Base-by-base conservation (phyloP, 2,329 filamentous ascomycete genomes). In the Arthrobotrys sinensis region DNA sequence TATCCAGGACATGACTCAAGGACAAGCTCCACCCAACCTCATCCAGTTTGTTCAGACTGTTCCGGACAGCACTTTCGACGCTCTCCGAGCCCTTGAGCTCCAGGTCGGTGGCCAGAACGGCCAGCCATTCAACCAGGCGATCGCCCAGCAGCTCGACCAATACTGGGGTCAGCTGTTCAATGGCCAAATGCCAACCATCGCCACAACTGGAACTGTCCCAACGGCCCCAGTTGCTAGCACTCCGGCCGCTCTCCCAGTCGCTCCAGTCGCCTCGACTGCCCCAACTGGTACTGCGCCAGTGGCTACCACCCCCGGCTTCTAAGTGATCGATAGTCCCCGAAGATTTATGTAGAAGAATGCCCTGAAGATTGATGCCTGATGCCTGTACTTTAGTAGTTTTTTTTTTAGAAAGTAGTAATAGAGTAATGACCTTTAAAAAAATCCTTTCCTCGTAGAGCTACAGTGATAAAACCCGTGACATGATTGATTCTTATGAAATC, bases 1-100 rank as follows among this genome's bases (percentile, higher is more conserved):
- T 36, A 52, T 72, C n/a, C 57, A 36, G 19, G 55, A 62, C 40
- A 72, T 72, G 68, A 72, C 62, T 19, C 14, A 40, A 8, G 57
- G 63, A 11, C 14, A 32, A 11, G 68, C 68, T 6, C 68, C 68
- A 14, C 46, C 45, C 11, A 14, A 72, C 21, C 57, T 72, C 19
- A 62, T 64, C 16, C n/a, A 48, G 16, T 72, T 72, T 14, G 57
- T 72, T 21, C 28, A 52, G 21, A 43, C 21, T 34, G 68, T 72
- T 14, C 21, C 32, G 7, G 46, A 55, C 2, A 10, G 21, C 21
- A 43, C 36, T 11, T 72, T 72, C 34, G 57, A 72, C 28, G 43
- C 62, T 62, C 57, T 72, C 46, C 46, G 57, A 10, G 57, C 46
- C n/a, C 68, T 72, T 34, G 68, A 72, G 48, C 57, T 64, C 46